Evolutionary conservation across 352 stramenopile genomes (phyloP).

Genomic region (Peronospora farinosa): DNA sequence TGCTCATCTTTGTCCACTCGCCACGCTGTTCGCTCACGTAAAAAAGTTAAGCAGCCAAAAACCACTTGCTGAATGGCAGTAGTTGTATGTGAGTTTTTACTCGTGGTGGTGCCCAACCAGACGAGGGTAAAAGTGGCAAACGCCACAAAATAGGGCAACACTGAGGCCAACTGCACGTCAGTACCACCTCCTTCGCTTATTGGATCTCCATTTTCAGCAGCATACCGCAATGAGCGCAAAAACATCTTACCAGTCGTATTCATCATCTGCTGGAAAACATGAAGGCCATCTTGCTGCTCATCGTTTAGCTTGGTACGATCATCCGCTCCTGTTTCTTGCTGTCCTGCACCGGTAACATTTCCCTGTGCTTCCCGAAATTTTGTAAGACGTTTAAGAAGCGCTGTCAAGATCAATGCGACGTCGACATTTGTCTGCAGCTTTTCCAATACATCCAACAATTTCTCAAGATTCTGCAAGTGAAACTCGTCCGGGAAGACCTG

Average conservation of each 20-base stretch:
- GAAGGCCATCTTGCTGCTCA: conserved; percentile 12
- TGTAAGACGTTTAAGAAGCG: conserved; percentile 91
- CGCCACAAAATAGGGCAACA: conserved; percentile 40
- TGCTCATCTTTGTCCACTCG: conserved; percentile 26
- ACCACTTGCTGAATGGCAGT: conserved; percentile 29
- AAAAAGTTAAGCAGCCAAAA: conserved; percentile 24
- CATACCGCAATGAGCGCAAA: conserved; percentile 18
- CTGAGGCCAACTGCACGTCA: conserved; percentile 19
- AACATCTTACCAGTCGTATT: conserved; percentile 20
- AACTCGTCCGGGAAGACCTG: conserved; percentile 98
- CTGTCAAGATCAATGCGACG: conserved; percentile 85
- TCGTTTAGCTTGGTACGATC: conserved; percentile 16
- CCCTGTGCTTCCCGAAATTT: conserved; percentile 71
- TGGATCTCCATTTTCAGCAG: conserved; percentile 3
- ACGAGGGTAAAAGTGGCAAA: conserved; percentile 47
- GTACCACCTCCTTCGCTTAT: conserved; percentile 5
- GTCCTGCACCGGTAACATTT: conserved; percentile 5
- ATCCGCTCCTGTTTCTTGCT: conserved; percentile 10
- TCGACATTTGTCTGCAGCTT: conserved; percentile 90
- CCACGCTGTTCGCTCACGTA: conserved; percentile 25
- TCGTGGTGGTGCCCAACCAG: conserved; percentile 22
- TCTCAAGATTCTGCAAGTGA: conserved; percentile 92
- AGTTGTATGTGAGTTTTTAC: conserved; percentile 11
- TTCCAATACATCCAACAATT: conserved; percentile 81
- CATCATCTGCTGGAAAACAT: conserved; percentile 23